These are phyloP conservation scores for Pterocarpus santalinus DNA, from an alignment of 306 rosid species.

Conservation along the genomic window DNA sequence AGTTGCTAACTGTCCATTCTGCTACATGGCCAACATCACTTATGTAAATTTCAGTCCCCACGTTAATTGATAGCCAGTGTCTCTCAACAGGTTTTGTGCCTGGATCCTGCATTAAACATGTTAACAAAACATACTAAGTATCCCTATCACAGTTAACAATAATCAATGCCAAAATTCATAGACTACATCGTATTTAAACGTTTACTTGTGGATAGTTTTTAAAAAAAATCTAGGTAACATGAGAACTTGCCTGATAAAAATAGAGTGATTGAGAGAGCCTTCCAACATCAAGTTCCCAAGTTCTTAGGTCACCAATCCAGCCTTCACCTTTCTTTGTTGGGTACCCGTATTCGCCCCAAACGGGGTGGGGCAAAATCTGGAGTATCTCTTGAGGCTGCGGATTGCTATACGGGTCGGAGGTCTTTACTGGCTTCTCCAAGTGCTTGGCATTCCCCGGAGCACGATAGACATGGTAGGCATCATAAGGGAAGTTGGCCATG, in stretches of 20 bases:
- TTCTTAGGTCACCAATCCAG: conserved; percentile 69
- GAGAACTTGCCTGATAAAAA: conserved; percentile 64
- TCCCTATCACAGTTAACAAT: background rate
- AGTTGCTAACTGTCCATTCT: conserved; percentile 53
- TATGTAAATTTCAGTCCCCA: conserved; percentile 51
- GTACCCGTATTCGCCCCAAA: conserved; percentile 73
- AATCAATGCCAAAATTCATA: background rate
- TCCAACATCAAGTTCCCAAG: conserved; percentile 78
- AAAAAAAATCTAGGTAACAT: background rate
- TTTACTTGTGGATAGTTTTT: background rate
- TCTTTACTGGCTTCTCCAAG: conserved; percentile 54
- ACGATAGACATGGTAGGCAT: conserved; percentile 65
- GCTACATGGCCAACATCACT: conserved; percentile 42
- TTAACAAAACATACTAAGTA: background rate
- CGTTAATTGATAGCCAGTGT: conserved; percentile 47
- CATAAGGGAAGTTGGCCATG: conserved; percentile 57
- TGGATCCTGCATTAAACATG: conserved; percentile 45
- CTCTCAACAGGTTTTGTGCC: conserved; percentile 46
- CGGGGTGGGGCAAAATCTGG: conserved; percentile 70
- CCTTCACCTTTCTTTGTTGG: conserved; percentile 68
- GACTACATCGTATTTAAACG: background rate
- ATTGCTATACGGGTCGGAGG: conserved; percentile 69
- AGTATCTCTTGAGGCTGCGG: conserved; percentile 78
- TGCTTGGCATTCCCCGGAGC: conserved; percentile 63
- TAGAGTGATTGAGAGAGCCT: conserved; percentile 69